phyloP scores from a whole-genome alignment of 2,329 filamentous ascomycete species.

The Fusarium piperis region DNA sequence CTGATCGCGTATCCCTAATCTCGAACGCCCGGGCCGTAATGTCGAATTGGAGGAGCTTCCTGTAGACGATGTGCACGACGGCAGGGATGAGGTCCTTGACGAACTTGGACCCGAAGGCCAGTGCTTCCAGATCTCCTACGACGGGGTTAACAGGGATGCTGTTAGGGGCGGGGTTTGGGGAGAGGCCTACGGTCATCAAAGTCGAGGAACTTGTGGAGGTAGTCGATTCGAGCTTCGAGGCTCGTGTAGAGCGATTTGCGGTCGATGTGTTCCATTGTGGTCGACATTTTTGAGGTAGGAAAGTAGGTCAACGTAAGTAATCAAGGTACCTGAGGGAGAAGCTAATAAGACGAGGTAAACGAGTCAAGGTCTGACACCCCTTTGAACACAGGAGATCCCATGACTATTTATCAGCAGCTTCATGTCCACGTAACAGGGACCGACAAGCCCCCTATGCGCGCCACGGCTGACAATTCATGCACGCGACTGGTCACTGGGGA shows the following conservation, averaged over 20 bases:
- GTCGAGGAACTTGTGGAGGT: conserved; percentile 22
- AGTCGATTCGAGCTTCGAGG: conserved; percentile 24
- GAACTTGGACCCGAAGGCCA: conserved; percentile 24
- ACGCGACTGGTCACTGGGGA: neutral
- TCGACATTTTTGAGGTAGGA: neutral
- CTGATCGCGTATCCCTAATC: conserved; percentile 15
- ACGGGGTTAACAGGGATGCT: neutral
- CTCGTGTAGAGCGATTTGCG: conserved; percentile 25
- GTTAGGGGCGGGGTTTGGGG: neutral
- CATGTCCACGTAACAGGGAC: neutral
- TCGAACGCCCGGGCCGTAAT: conserved; percentile 22
- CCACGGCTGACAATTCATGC: neutral
- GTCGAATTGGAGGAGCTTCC: conserved; percentile 25
- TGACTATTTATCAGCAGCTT: neutral
- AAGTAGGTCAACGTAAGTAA: neutral
- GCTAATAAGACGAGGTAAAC: neutral
- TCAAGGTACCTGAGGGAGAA: neutral
- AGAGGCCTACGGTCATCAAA: conserved; percentile 16
- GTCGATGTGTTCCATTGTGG: conserved; percentile 11
- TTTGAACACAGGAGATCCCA: neutral
- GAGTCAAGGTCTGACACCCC: neutral
- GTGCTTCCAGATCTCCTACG: conserved; percentile 19
- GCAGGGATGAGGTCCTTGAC: conserved; percentile 23
- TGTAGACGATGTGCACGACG: conserved; percentile 21
- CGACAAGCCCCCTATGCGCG: neutral